Base-by-base conservation (phyloP, 1,139 yeast genomes). In the Suhomyces guaymorum region DNA sequence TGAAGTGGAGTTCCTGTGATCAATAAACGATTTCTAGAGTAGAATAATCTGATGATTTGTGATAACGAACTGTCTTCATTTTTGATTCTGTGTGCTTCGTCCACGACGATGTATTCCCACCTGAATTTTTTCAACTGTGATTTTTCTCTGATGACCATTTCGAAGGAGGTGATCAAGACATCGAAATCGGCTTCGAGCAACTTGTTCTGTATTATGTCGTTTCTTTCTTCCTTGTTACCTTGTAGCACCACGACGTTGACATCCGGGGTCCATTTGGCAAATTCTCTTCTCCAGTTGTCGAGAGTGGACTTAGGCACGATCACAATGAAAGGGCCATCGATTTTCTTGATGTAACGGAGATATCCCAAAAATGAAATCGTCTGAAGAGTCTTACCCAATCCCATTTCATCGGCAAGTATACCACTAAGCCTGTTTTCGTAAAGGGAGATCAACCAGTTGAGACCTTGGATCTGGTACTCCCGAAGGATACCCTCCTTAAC, bases 351-450 rank as follows among this genome's bases (percentile, higher is more conserved):
- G 51, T 78, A 82, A 43, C 92, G 68, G 32, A 84, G 62, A 50
- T 80, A 83, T 1, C 92, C 92, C 35, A 84, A 62, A 48, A 84
- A 84, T 5, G 97, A 80, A 41, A 92, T 88, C 0, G 97, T 88
- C 59, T 92, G 98, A 41, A 92, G 70, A 1, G 98, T 92, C 57
- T 92, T 92, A 41, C 98, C 98, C 39, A 92, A 73, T 1, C 98
- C 98, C 98, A 92, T 92, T 61, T 92, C 98, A 61, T 92, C 98
- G 8, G 98, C 98, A 39, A 92, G 71, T 32, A 92, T 90, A 31
- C 97, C 97, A 1, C 94, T 81, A 37, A 90, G 73, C 51, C 83
- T 80, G 61, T 90, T 88, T 48, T 86, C 94, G 54, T 84, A 82
- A 38, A 90, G 64, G 1, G 89, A 78, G 15, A 89, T 79, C 52